Conservation (phyloP, 768 basidiomycete species). For the Erythrobasidium yunnanense region DNA sequence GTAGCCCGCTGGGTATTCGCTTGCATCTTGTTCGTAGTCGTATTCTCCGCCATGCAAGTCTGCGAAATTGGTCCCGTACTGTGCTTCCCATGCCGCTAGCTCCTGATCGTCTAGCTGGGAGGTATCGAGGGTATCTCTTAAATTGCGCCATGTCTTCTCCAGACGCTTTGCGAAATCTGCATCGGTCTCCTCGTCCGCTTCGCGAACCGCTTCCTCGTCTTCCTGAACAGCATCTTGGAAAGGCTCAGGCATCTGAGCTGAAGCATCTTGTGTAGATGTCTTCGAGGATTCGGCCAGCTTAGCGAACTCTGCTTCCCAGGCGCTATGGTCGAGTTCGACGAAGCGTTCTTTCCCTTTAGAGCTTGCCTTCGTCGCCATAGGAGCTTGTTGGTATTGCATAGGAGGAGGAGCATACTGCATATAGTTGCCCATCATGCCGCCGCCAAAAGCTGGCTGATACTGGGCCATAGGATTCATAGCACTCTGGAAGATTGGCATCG, state of each 20-base stretch:
- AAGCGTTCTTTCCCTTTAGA: constrained; percentile 60
- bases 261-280: constrained; percentile 1
- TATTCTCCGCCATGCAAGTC: constrained; percentile 32
- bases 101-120: constrained; percentile 17
- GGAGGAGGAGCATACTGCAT: neutral
- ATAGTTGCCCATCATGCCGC: neutral
- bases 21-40: constrained; percentile 30
- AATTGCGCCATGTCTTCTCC: constrained; percentile 34
- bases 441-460: neutral
- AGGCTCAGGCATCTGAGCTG: neutral
- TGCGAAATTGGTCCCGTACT: constrained; percentile 38
- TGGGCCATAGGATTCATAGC: neutral
- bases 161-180: constrained; percentile 32
- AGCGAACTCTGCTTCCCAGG: constrained; percentile 37
- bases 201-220: neutral
- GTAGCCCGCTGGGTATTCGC: constrained; percentile 27
- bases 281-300: neutral
- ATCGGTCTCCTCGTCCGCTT: constrained; percentile 28
- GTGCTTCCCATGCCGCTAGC: constrained; percentile 39
- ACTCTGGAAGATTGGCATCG: neutral
- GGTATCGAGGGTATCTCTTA: constrained; percentile 26
- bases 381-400: neutral
- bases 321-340: constrained; percentile 37
- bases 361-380: neutral
- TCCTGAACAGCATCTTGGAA: neutral